phyloP scores from a whole-genome alignment of 441 rosid genomes.

The Pelargonium citronellum region DNA sequence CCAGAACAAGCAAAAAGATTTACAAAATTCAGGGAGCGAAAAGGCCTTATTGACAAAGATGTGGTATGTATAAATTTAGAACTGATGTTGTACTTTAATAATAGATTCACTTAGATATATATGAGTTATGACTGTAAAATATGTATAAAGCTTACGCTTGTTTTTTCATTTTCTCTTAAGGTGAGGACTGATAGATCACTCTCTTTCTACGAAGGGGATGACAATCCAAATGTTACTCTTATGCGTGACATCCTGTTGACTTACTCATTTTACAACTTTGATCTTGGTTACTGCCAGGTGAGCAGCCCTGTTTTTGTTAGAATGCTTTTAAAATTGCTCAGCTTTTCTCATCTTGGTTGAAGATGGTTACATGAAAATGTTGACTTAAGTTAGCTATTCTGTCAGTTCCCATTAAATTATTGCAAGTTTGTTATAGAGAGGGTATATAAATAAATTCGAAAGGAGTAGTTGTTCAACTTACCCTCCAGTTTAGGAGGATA shows the following conservation, averaged over 20 bases:
- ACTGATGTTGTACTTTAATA: neutral
- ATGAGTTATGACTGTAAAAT: conserved; percentile 3
- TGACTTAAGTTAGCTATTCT: neutral
- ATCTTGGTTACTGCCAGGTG: conserved; percentile 99
- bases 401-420: no score
- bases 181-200: conserved; percentile 92
- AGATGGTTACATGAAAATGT: conserved; percentile 1
- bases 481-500: neutral
- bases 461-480: neutral
- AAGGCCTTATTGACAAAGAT: conserved; percentile 86
- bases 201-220: conserved; percentile 84
- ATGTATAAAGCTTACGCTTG: neutral
- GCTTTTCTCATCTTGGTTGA: neutral
- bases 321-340: conserved; percentile 14
- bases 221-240: conserved; percentile 69
- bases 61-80: conserved; percentile 57
- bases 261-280: conserved; percentile 92
- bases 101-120: conserved; percentile 15
- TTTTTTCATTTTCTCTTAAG: conserved; percentile 34
- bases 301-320: conserved; percentile 9
- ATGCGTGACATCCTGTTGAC: conserved; percentile 83
- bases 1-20: conserved; percentile 86
- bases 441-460: no score
- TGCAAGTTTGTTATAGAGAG: no score
- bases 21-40: conserved; percentile 91